Conservation (phyloP, 352 stramenopile genomes). For the Globisporangium ultimum region DNA sequence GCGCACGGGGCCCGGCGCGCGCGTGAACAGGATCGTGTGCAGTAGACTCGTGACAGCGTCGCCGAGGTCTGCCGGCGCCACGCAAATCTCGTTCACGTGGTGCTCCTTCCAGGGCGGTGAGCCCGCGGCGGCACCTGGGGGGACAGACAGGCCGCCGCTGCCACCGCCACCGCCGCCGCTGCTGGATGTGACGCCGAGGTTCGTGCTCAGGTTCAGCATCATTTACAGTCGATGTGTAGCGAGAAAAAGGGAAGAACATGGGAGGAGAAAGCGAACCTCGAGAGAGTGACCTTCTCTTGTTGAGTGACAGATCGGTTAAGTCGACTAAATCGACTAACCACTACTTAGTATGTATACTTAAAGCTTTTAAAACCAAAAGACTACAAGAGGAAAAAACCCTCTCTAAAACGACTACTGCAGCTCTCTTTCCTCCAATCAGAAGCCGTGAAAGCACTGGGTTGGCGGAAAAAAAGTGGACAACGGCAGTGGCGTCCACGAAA, state of each 20-base stretch:
- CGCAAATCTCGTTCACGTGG: slow-evolving; percentile 57
- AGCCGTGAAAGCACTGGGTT: neutral
- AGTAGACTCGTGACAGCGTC: slow-evolving; percentile 68
- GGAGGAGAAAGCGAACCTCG: neutral
- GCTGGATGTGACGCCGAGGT: slow-evolving; percentile 8
- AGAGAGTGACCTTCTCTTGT: slow-evolving; percentile 1
- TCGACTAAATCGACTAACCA: neutral
- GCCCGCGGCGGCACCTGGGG: neutral
- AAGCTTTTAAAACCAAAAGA: neutral
- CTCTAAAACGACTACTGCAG: neutral
- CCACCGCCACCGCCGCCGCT: too few species aligned
- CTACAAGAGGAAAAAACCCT: slow-evolving; percentile 3
- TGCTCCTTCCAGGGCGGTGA: slow-evolving; percentile 50
- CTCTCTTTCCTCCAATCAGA: neutral
- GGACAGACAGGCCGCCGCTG: slow-evolving; percentile 4
- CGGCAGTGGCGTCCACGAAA: slow-evolving; percentile 1
- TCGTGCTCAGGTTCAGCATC: slow-evolving; percentile 15
- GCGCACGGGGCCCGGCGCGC: slow-evolving; percentile 64
- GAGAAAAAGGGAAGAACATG: neutral
- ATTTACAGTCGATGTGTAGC: too few species aligned
- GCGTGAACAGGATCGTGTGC: slow-evolving; percentile 81
- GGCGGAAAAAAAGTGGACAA: neutral
- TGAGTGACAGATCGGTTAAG: too few species aligned
- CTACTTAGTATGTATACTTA: neutral
- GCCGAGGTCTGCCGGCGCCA: slow-evolving; percentile 47